Conservation (phyloP, 163 green algal genomes). For the Scenedesmus sp. region DNA sequence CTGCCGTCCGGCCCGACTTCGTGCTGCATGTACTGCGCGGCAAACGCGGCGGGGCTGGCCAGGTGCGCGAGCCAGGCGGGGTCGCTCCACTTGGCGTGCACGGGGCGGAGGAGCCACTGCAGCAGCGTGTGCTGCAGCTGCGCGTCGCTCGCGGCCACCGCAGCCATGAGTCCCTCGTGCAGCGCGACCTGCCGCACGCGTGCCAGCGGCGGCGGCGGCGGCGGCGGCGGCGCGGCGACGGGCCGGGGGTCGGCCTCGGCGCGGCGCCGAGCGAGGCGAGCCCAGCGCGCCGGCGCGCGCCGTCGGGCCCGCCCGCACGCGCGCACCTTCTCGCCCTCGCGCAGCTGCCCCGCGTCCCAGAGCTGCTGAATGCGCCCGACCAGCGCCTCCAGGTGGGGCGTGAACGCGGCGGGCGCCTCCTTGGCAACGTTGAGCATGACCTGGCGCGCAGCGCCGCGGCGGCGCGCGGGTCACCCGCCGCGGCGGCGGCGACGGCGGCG, state of each 20-base stretch:
- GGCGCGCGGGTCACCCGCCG: neutral
- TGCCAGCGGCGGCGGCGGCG: too few relatives aligned
- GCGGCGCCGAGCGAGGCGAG: too few relatives aligned
- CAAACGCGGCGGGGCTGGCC: conserved; percentile 54
- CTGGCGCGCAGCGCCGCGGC: neutral
- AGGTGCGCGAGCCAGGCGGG: conserved; percentile 55
- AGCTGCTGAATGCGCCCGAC: conserved; percentile 56
- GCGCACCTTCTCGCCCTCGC: conserved; percentile 42
- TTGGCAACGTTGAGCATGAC: conserved; percentile 61
- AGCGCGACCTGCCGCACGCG: conserved; percentile 18
- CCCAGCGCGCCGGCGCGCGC: too few relatives aligned
- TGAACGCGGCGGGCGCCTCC: conserved; percentile 61
- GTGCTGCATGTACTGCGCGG: conserved; percentile 59
- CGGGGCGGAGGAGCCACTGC: conserved; percentile 59
- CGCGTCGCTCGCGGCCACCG: conserved; percentile 13
- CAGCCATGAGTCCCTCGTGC: conserved; percentile 44
- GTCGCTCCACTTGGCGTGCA: conserved; percentile 63
- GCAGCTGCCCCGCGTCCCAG: conserved; percentile 51
- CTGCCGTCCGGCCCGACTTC: conserved; percentile 13
- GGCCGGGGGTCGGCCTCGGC: too few relatives aligned
- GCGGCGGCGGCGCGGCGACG: too few relatives aligned
- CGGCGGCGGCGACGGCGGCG: neutral
- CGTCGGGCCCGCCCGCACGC: too few relatives aligned
- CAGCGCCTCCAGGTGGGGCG: conserved; percentile 69
- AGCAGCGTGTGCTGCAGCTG: conserved; percentile 59